Evolutionary conservation across 2,329 filamentous ascomycete genomes (phyloP).

Genomic region (Trichoderma gracile): DNA sequence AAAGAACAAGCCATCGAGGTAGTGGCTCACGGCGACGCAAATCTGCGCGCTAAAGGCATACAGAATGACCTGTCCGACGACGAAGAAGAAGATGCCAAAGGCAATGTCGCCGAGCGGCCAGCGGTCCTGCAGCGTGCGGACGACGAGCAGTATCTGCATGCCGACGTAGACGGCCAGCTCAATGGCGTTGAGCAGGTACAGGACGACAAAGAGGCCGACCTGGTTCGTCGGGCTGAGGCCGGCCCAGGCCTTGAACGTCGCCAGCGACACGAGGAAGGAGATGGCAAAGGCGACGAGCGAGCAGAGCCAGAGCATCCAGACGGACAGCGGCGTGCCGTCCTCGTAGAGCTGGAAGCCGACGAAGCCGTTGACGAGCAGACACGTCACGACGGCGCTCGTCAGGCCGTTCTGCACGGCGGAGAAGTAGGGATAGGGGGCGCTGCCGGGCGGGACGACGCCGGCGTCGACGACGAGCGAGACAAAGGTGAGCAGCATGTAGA

Average conservation of each 20-base stretch:
- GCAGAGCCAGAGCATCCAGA: slow-evolving; percentile 84
- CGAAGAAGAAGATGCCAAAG: slow-evolving; percentile 89
- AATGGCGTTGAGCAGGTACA: slow-evolving; percentile 88
- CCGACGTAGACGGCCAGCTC: slow-evolving; percentile 81
- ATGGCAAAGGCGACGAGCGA: slow-evolving; percentile 82
- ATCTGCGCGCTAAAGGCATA: slow-evolving; percentile 87
- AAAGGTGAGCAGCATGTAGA: slow-evolving; percentile 89
- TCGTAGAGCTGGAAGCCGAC: slow-evolving; percentile 98
- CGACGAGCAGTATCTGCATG: slow-evolving; percentile 85
- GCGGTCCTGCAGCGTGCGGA: slow-evolving; percentile 87
- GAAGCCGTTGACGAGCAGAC: slow-evolving; percentile 93
- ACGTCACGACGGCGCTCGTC: slow-evolving; percentile 81
- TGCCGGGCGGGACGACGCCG: slow-evolving; percentile 84
- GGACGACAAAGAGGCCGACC: slow-evolving; percentile 82
- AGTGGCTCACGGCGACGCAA: slow-evolving; percentile 83
- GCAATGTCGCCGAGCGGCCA: slow-evolving; percentile 93
- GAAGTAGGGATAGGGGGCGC: slow-evolving; percentile 83
- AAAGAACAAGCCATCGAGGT: slow-evolving; percentile 92
- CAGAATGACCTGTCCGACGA: slow-evolving; percentile 86
- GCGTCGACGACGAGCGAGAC: slow-evolving; percentile 88
- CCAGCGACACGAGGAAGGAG: slow-evolving; percentile 80
- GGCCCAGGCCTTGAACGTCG: slow-evolving; percentile 91
- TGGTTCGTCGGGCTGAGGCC: slow-evolving; percentile 84
- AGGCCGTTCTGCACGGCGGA: slow-evolving; percentile 84
- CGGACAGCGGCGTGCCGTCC: slow-evolving; percentile 87